These are phyloP conservation scores for Chlorencoelia australis DNA, from an alignment of 2,329 filamentous ascomycete genomes.

Conservation along the genomic window DNA sequence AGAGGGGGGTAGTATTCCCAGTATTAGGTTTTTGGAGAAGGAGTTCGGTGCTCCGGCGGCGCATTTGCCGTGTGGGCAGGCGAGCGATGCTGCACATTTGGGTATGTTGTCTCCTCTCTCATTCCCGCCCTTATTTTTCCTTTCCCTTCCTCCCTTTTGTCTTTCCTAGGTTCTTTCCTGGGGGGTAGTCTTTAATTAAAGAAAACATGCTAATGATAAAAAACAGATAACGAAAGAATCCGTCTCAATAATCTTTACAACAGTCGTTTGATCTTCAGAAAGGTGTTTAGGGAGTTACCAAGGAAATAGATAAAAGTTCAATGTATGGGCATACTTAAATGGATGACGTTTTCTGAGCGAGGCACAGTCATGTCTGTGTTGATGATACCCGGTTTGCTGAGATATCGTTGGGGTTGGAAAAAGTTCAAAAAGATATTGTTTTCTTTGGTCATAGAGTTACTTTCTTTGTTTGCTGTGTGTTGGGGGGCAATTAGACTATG, in stretches of 20 bases:
- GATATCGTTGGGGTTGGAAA: no score
- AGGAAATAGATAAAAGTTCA: slow-evolving; percentile 20
- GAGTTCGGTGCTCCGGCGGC: slow-evolving; percentile 86
- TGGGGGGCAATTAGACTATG: no score
- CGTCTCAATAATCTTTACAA: slow-evolving; percentile 80
- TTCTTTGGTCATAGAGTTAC: no score
- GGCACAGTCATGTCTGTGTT: no score
- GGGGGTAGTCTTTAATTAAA: no score
- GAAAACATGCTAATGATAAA: no score
- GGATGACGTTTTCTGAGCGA: no score
- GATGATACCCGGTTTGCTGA: no score
- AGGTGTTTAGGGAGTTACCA: slow-evolving; percentile 52
- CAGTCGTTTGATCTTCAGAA: slow-evolving; percentile 81
- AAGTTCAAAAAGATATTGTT: no score
- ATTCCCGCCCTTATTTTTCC: not conserved
- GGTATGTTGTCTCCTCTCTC: not conserved
- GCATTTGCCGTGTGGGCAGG: slow-evolving; percentile 88
- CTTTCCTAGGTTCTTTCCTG: not conserved
- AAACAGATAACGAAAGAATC: slow-evolving; percentile 78
- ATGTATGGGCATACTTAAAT: no score
- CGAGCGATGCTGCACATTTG: slow-evolving; percentile 86
- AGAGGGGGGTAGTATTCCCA: slow-evolving; percentile 90
- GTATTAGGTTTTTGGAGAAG: slow-evolving; percentile 89
- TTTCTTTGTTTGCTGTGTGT: no score
- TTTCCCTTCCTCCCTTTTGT: not conserved